Evolutionary conservation across 2,329 filamentous ascomycete species (phyloP).

Genomic region (Aplosporella prunicola): DNA sequence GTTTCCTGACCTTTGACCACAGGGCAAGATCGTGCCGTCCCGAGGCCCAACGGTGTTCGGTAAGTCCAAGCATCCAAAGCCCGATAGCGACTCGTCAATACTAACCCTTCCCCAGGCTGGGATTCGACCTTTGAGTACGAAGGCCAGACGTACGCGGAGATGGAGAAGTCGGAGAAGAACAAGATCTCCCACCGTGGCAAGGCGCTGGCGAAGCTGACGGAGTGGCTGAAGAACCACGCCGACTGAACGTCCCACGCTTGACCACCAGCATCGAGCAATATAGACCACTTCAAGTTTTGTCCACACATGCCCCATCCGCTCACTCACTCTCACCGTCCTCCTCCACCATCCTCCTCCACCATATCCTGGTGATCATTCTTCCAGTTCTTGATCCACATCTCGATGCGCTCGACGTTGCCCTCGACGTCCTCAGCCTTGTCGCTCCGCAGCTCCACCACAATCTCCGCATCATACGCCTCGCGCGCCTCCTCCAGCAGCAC

Average conservation of each 20-base stretch:
- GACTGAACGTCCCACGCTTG: constrained; percentile 16
- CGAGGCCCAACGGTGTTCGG: constrained; percentile 76
- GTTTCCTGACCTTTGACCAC: constrained; percentile 3
- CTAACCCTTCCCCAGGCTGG: constrained; percentile 56
- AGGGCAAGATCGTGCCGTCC: constrained; percentile 75
- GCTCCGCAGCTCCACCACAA: constrained; percentile 81
- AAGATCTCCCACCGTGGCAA: constrained; percentile 82
- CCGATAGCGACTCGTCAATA: background rate
- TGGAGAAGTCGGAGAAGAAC: constrained; percentile 84
- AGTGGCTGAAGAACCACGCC: constrained; percentile 47
- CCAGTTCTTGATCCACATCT: constrained; percentile 76
- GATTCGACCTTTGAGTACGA: constrained; percentile 93
- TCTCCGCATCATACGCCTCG: constrained; percentile 76
- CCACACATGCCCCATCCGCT: too few species aligned
- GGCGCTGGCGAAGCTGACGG: constrained; percentile 77
- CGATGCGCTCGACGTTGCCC: constrained; percentile 73
- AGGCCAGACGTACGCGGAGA: constrained; percentile 88
- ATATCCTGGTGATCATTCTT: constrained; percentile 50
- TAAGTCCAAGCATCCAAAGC: too few species aligned
- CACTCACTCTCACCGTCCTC: constrained; percentile 22
- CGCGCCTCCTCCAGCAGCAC: constrained; percentile 83
- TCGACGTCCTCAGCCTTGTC: constrained; percentile 79
- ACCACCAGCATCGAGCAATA: constrained; percentile 12
- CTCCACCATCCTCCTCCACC: constrained; percentile 10
- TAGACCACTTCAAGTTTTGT: background rate